Conservation (phyloP, 306 rosid species). For the Herpetospermum pedunculosum region DNA sequence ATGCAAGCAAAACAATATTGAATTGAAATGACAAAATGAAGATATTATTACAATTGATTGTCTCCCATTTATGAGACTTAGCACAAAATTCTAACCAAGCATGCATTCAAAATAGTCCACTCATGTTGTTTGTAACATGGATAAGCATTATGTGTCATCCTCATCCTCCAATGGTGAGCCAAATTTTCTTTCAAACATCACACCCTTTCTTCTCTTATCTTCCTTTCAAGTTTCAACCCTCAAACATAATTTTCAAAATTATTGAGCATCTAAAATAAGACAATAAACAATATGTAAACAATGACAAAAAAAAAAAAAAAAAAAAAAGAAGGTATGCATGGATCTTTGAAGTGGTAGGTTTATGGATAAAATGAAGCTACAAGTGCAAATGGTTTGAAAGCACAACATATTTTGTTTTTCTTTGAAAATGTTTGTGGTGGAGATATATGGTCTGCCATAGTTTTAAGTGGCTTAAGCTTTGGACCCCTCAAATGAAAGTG, state of each 20-base stretch:
- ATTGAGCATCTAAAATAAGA: background rate
- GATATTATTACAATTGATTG: background rate
- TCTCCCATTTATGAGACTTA: background rate
- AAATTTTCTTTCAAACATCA: background rate
- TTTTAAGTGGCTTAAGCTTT: background rate
- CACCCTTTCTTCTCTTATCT: background rate
- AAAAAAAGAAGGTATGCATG: too few species aligned
- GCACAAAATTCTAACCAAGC: background rate
- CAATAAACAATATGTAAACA: background rate
- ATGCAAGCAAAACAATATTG: background rate
- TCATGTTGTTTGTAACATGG: background rate
- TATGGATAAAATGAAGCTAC: background rate
- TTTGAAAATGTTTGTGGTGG: background rate
- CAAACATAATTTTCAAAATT: background rate
- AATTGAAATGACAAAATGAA: background rate
- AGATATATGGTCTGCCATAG: background rate
- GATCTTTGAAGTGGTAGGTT: background rate
- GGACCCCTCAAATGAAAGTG: background rate
- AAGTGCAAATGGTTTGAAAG: background rate
- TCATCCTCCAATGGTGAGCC: background rate
- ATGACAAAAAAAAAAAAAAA: background rate
- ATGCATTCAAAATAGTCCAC: background rate
- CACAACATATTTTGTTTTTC: background rate
- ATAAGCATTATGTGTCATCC: constrained; percentile 4
- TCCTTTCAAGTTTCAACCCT: background rate